phyloP scores from a whole-genome alignment of 2,329 filamentous ascomycete species.

The Botrytis cinerea region DNA sequence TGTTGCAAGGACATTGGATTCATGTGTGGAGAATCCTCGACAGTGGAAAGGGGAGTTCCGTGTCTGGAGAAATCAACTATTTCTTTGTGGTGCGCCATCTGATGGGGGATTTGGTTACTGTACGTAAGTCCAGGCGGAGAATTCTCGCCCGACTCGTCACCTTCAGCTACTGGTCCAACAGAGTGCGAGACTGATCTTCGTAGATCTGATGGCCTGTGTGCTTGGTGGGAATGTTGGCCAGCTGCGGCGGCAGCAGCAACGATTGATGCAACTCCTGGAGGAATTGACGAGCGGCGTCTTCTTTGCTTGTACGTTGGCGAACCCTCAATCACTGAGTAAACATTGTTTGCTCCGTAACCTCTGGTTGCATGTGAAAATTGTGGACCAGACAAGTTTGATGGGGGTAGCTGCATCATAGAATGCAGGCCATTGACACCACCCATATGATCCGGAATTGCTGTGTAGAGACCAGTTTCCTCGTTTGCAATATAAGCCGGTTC shows the following conservation, averaged over 20 bases:
- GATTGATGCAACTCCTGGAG: constrained; percentile 71
- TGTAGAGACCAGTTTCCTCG: constrained; percentile 95
- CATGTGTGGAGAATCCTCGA: constrained; percentile 79
- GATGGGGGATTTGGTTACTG: constrained; percentile 66
- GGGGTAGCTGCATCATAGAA: constrained; percentile 87
- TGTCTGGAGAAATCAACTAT: constrained; percentile 82
- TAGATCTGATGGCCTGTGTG: constrained; percentile 84
- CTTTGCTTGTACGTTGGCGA: constrained; percentile 99
- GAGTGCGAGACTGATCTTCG: constrained; percentile 88
- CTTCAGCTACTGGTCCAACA: constrained; percentile 77
- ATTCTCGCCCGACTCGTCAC: constrained; percentile 75
- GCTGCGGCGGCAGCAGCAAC: constrained; percentile 61
- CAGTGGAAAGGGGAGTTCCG: constrained; percentile 81
- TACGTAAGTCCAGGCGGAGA: constrained; percentile 77
- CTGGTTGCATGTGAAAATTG: constrained; percentile 74
- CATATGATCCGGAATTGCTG: constrained; percentile 86
- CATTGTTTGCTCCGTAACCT: constrained; percentile 70
- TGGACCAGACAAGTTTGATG: constrained; percentile 77
- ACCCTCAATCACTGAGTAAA: constrained; percentile 95
- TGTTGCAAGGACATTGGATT: constrained; percentile 69
- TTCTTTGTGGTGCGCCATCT: constrained; percentile 73
- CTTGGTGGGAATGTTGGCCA: constrained; percentile 52
- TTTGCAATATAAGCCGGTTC: constrained; percentile 98
- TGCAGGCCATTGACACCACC: constrained; percentile 73
- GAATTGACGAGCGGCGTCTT: constrained; percentile 88